A percentile compares a stretch with the other conserved stretches of the same genome.
Evolutionary conservation across 345 rosid species (phyloP).

Genomic region (Camelina neglecta): DNA sequence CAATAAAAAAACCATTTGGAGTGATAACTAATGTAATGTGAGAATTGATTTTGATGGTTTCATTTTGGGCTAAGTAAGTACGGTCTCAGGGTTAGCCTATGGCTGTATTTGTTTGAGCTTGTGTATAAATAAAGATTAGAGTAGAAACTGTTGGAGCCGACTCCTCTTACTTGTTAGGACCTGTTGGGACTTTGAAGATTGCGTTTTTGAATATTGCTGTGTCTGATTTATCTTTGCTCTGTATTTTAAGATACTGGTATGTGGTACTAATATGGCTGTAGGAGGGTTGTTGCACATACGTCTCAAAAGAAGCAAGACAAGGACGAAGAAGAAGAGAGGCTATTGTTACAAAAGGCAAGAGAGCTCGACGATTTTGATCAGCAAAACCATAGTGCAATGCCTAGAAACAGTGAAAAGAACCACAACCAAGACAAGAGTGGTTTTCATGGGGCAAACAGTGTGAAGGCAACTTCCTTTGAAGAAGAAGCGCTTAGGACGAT

Average conservation of each 20-base stretch:
- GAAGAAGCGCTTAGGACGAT: slow-evolving; percentile 96
- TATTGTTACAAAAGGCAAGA: slow-evolving; percentile 68
- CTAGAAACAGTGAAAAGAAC: slow-evolving; percentile 75
- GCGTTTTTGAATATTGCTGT: not conserved
- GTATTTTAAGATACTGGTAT: slow-evolving; percentile 2
- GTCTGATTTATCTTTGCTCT: not conserved
- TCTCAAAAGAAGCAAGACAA: slow-evolving; percentile 77
- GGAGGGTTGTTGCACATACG: slow-evolving; percentile 77
- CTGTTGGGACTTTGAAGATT: not conserved
- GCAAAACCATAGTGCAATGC: slow-evolving; percentile 94
- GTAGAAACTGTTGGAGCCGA: not conserved
- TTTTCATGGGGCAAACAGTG: slow-evolving; percentile 96
- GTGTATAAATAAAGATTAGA: not conserved
- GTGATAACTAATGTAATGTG: not conserved
- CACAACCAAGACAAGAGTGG: slow-evolving; percentile 75
- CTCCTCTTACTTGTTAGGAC: not conserved
- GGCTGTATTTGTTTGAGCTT: slow-evolving; percentile 24
- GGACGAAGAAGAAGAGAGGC: slow-evolving; percentile 83
- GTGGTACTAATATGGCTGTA: slow-evolving; percentile 24
- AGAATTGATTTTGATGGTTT: not conserved
- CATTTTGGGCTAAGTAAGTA: slow-evolving; percentile 1
- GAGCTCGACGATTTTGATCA: slow-evolving; percentile 96
- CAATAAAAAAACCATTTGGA: not conserved
- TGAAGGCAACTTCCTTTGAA: slow-evolving; percentile 85
- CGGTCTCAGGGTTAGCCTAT: not conserved